These are phyloP conservation scores for Kuraishia piskuri DNA, from an alignment of 805 yeast genomes.

Conservation along the genomic window DNA sequence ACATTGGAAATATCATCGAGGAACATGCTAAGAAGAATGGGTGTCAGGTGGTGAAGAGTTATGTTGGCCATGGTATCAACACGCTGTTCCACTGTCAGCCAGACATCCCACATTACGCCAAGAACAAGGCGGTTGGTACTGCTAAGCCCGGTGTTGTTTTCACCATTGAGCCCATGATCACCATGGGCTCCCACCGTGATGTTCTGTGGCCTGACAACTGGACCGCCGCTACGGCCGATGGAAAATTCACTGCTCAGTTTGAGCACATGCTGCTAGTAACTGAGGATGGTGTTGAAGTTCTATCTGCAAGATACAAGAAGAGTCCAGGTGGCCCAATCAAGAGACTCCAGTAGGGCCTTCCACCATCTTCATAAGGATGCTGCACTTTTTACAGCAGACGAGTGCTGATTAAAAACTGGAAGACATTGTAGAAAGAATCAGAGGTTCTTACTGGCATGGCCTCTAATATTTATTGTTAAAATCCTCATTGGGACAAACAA, in stretches of 20 bases:
- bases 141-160: constrained; percentile 95
- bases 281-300: constrained; percentile 85
- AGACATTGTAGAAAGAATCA: too few species aligned
- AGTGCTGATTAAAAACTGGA: too few species aligned
- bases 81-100: constrained; percentile 86
- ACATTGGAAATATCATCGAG: constrained; percentile 82
- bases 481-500: background rate
- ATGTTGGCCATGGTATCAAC: constrained; percentile 92
- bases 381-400: too few species aligned
- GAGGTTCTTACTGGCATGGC: too few species aligned
- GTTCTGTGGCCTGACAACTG: constrained; percentile 95
- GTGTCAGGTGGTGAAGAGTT: constrained; percentile 83
- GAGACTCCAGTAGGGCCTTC: constrained; percentile 30
- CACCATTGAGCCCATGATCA: constrained; percentile 97
- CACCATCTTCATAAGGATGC: too few species aligned
- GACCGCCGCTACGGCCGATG: constrained; percentile 91
- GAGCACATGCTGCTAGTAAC: constrained; percentile 92
- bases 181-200: constrained; percentile 75
- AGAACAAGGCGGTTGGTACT: constrained; percentile 86
- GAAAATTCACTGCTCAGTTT: constrained; percentile 85
- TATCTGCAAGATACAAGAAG: constrained; percentile 69
- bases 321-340: constrained; percentile 86
- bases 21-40: constrained; percentile 70
- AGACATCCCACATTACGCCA: constrained; percentile 88
- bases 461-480: background rate